Evolutionary conservation across 352 stramenopile species (phyloP).

Genomic region (Bremia lactucae): DNA sequence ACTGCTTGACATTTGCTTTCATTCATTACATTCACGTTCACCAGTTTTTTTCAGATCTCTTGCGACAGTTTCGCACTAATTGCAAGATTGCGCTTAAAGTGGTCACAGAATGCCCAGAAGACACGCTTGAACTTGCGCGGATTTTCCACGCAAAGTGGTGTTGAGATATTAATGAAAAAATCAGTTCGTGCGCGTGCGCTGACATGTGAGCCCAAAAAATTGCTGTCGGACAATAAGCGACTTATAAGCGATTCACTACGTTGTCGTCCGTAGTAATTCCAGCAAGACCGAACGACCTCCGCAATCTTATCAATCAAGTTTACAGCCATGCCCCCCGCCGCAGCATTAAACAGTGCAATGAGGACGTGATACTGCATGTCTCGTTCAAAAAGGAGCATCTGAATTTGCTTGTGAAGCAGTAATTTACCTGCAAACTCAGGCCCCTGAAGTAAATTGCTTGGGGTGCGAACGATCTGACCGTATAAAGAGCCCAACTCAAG

Average conservation of each 20-base stretch:
- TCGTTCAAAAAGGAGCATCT: constrained; percentile 69
- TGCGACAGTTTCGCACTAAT: constrained; percentile 8
- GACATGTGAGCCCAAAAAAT: constrained; percentile 53
- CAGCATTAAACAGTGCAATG: constrained; percentile 56
- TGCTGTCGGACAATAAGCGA: constrained; percentile 46
- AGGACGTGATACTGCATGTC: constrained; percentile 65
- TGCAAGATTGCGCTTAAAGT: constrained; percentile 54
- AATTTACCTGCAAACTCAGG: constrained; percentile 44
- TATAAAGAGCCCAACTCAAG: constrained; percentile 60
- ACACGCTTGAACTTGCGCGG: constrained; percentile 73
- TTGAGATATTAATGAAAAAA: constrained; percentile 50
- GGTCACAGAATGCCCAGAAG: constrained; percentile 62
- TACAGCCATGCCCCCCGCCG: constrained; percentile 40
- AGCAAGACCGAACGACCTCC: constrained; percentile 66
- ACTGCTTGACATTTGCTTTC: no score
- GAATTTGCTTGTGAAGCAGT: constrained; percentile 49
- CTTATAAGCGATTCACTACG: constrained; percentile 53
- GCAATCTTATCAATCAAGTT: constrained; percentile 53
- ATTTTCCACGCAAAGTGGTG: constrained; percentile 55
- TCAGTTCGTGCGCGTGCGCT: constrained; percentile 35
- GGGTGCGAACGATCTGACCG: constrained; percentile 57
- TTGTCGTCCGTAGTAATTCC: constrained; percentile 52
- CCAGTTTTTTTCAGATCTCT: no score
- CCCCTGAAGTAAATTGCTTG: constrained; percentile 30
- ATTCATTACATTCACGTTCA: no score